These are phyloP conservation scores for Beauveria australis DNA, from an alignment of 2,329 filamentous ascomycete genomes.

Conservation along the genomic window DNA sequence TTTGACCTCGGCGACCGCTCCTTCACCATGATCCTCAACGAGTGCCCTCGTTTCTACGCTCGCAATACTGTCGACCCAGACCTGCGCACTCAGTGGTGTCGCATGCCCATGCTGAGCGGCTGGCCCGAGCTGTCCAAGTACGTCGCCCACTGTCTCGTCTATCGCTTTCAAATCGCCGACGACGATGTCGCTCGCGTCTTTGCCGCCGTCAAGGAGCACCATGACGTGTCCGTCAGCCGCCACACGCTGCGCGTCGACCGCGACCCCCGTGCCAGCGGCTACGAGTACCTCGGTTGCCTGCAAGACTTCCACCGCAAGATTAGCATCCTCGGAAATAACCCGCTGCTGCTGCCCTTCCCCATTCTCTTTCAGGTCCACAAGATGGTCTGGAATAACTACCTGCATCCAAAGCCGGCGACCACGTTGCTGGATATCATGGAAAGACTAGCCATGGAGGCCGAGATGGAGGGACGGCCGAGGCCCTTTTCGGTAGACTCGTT, in stretches of 20 bases:
- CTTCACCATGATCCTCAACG: slow-evolving; percentile 42
- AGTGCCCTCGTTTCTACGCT: slow-evolving; percentile 42
- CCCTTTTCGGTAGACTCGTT: slow-evolving; percentile 46
- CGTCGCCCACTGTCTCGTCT: slow-evolving; percentile 36
- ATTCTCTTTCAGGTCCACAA: slow-evolving; percentile 55
- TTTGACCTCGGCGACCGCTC: slow-evolving; percentile 26
- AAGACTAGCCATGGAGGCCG: slow-evolving; percentile 19
- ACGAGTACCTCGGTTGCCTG: slow-evolving; percentile 20
- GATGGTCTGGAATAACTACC: slow-evolving; percentile 53
- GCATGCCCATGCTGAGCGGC: slow-evolving; percentile 21
- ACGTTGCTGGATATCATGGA: slow-evolving; percentile 37
- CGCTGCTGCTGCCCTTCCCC: slow-evolving; percentile 36
- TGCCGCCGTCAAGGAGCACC: slow-evolving; percentile 14
- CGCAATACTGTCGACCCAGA: slow-evolving; percentile 7
- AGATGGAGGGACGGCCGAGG: slow-evolving; percentile 17
- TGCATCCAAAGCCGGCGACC: slow-evolving; percentile 46
- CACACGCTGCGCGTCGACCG: slow-evolving; percentile 16
- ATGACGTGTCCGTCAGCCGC: slow-evolving; percentile 19
- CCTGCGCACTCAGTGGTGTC: slow-evolving; percentile 17
- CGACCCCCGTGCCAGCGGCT: slow-evolving; percentile 4
- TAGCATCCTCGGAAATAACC: slow-evolving; percentile 15
- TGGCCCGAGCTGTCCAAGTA: slow-evolving; percentile 24
- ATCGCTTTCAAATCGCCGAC: slow-evolving; percentile 25
- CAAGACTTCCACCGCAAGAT: slow-evolving; percentile 25
- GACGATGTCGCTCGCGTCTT: slow-evolving; percentile 19